These are phyloP conservation scores for Monosporozyma servazzii DNA, from an alignment of 805 yeast genomes.

Conservation along the genomic window DNA sequence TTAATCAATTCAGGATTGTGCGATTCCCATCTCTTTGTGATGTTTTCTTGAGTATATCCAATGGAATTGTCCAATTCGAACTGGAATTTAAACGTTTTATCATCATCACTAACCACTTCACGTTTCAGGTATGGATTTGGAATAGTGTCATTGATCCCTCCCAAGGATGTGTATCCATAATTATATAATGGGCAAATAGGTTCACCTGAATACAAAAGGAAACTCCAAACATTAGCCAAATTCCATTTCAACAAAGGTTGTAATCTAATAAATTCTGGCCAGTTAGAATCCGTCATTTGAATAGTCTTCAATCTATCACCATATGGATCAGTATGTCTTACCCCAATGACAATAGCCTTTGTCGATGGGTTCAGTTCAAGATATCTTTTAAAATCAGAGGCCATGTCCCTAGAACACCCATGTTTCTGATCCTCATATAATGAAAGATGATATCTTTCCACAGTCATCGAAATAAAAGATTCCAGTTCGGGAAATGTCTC, in stretches of 20 bases:
- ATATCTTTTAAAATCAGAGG: slow-evolving; percentile 60
- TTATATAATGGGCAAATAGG: slow-evolving; percentile 74
- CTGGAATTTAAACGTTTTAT: slow-evolving; percentile 9
- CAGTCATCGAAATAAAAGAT: slow-evolving; percentile 51
- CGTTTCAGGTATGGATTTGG: slow-evolving; percentile 53
- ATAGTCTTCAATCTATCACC: slow-evolving; percentile 50
- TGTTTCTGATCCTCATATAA: slow-evolving; percentile 28
- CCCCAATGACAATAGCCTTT: slow-evolving; percentile 80
- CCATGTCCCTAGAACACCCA: slow-evolving; percentile 34
- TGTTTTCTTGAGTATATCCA: slow-evolving; percentile 6
- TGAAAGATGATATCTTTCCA: slow-evolving; percentile 44
- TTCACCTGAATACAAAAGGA: slow-evolving; percentile 48
- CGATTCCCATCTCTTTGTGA: slow-evolving; percentile 8
- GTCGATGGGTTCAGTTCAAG: slow-evolving; percentile 43
- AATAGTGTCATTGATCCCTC: slow-evolving; percentile 63
- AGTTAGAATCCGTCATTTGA: slow-evolving; percentile 75
- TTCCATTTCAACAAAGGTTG: slow-evolving; percentile 90
- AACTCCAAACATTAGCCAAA: slow-evolving; percentile 78
- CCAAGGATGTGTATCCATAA: slow-evolving; percentile 80
- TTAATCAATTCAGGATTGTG: neutral
- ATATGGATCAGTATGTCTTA: slow-evolving; percentile 80
- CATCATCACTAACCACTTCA: neutral
- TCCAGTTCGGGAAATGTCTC: slow-evolving; percentile 64
- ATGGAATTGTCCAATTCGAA: slow-evolving; percentile 21
- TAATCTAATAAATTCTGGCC: slow-evolving; percentile 81